A percentile compares a stretch with the other conserved stretches of the same genome.
These are phyloP conservation scores for Aspergillus uvarum DNA, from an alignment of 2,329 filamentous ascomycete genomes.

Conservation along the genomic window DNA sequence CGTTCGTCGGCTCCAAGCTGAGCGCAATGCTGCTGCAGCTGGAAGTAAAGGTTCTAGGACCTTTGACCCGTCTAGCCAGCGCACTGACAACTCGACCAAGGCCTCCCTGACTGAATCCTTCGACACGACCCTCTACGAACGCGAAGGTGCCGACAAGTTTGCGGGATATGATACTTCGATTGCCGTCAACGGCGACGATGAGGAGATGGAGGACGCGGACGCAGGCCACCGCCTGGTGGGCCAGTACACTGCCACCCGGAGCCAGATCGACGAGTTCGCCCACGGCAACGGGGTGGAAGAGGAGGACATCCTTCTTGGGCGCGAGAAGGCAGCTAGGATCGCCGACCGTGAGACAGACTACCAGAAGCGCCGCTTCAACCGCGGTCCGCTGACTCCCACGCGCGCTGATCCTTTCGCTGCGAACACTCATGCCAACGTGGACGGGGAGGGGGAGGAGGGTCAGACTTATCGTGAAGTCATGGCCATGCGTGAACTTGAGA, in stretches of 20 bases:
- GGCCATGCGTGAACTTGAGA: constrained; percentile 84
- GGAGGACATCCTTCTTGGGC: constrained; percentile 80
- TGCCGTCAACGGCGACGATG: constrained; percentile 73
- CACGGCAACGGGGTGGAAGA: constrained; percentile 83
- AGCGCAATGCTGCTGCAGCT: constrained; percentile 80
- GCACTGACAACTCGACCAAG: constrained; percentile 81
- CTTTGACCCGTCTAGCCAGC: constrained; percentile 76
- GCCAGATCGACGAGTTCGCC: constrained; percentile 93
- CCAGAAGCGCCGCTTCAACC: constrained; percentile 91
- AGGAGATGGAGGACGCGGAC: constrained; percentile 74
- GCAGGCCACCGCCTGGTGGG: constrained; percentile 78
- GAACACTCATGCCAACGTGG: constrained; percentile 66
- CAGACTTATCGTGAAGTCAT: constrained; percentile 87
- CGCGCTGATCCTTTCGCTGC: constrained; percentile 82
- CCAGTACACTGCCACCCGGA: constrained; percentile 90
- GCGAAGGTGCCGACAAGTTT: constrained; percentile 74
- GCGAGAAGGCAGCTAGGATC: constrained; percentile 88
- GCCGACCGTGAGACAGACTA: constrained; percentile 94
- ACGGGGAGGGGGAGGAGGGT: constrained; percentile 68
- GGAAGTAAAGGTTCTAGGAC: constrained; percentile 78
- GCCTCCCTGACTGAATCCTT: constrained; percentile 83
- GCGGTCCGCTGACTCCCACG: constrained; percentile 74
- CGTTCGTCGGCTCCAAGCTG: constrained; percentile 83
- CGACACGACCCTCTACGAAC: constrained; percentile 84
- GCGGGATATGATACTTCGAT: constrained; percentile 90